Evolutionary conservation across 768 basidiomycete genomes (phyloP).

Genomic region (Phlebiopsis flavidoalba): DNA sequence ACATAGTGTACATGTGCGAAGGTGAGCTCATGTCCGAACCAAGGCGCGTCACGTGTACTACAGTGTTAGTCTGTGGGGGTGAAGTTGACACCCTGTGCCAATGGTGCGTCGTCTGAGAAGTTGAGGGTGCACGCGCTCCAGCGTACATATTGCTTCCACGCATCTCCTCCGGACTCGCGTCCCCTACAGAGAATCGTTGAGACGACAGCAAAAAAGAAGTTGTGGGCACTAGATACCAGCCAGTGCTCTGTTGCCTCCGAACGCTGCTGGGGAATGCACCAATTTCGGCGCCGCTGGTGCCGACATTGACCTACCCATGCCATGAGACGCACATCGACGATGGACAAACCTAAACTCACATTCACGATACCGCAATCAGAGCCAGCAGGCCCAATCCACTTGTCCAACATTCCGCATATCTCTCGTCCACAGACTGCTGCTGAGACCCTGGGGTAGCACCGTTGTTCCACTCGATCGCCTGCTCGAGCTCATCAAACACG

Average conservation of each 20-base stretch:
- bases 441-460: conserved; percentile 87
- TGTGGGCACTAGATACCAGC: conserved; percentile 56
- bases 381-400: conserved; percentile 88
- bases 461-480: conserved; percentile 90
- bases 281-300: conserved; percentile 67
- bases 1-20: neutral
- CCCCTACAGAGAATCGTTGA: conserved; percentile 50
- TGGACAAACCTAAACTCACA: conserved; percentile 39
- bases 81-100: conserved; percentile 94
- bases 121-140: conserved; percentile 94
- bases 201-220: conserved; percentile 17
- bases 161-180: conserved; percentile 93
- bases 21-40: no score
- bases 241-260: conserved; percentile 94
- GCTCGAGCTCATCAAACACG: conserved; percentile 79
- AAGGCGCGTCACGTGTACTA: no score
- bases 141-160: conserved; percentile 97
- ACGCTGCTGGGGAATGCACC: conserved; percentile 87
- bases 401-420: conserved; percentile 79
- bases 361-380: conserved; percentile 93
- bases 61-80: conserved; percentile 17
- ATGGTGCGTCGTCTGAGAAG: conserved; percentile 81
- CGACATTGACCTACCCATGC: conserved; percentile 52
- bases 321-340: neutral
- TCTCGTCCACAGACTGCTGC: conserved; percentile 87